Percentiles rank a stretch among this genome's conserved stretches.
Evolutionary conservation across 148 eudicot genomes (phyloP).

Genomic region (Camellia lanceoleosa): DNA sequence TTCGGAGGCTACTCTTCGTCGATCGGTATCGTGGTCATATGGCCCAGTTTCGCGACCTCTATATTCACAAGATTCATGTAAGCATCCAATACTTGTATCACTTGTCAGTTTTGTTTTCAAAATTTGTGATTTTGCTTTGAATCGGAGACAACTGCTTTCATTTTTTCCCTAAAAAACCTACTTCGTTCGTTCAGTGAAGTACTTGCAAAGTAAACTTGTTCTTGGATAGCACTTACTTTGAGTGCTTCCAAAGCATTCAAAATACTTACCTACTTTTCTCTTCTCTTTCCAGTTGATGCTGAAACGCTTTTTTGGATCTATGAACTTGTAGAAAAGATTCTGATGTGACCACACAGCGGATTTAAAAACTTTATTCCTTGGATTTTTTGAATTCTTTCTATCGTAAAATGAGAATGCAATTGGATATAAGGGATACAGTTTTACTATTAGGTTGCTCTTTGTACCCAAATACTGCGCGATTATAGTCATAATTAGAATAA

Average conservation of each 20-base stretch:
- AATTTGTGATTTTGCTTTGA: conserved; percentile 1
- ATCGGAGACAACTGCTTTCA: background rate
- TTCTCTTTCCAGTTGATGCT: background rate
- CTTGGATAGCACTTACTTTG: background rate
- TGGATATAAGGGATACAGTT: background rate
- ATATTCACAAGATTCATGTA: conserved; percentile 27
- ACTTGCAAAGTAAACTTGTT: background rate
- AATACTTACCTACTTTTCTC: background rate
- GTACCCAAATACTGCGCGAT: background rate
- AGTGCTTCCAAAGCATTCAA: background rate
- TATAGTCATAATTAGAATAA: background rate
- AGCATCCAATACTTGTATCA: background rate
- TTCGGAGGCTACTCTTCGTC: conserved; percentile 62
- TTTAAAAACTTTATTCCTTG: too few species aligned
- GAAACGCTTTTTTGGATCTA: background rate
- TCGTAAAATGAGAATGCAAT: background rate
- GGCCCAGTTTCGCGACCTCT: conserved; percentile 39
- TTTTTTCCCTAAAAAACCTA: background rate
- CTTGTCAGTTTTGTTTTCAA: background rate
- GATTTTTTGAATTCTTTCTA: background rate
- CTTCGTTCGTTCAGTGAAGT: background rate
- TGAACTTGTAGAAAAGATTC: background rate
- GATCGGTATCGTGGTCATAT: conserved; percentile 49
- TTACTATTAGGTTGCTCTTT: background rate
- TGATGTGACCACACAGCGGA: background rate